Evolutionary conservation across 345 rosid genomes (phyloP).

Genomic region (Turnera subulata): DNA sequence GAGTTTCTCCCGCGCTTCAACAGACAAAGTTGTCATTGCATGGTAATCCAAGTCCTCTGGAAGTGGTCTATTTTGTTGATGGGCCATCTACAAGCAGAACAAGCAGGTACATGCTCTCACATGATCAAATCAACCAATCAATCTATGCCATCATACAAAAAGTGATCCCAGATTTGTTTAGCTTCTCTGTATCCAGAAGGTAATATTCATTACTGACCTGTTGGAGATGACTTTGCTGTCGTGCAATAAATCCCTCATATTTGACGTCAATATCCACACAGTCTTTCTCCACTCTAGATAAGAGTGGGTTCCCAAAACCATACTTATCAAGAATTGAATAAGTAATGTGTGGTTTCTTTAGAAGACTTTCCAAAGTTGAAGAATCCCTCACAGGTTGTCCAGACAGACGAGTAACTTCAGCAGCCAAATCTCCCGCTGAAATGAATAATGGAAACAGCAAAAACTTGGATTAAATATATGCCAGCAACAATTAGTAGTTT

Average conservation of each 20-base stretch:
- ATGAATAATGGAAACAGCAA: constrained; percentile 13
- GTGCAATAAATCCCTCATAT: constrained; percentile 88
- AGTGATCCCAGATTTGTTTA: not conserved
- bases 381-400: constrained; percentile 79
- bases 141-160: not conserved
- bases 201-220: constrained; percentile 41
- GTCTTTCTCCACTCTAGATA: constrained; percentile 72
- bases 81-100: constrained; percentile 58
- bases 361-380: constrained; percentile 76
- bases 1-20: constrained; percentile 91
- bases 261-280: constrained; percentile 92
- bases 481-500: not conserved
- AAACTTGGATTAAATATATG: not conserved
- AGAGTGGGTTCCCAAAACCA: constrained; percentile 69
- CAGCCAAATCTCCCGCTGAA: constrained; percentile 81
- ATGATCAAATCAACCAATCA: not conserved
- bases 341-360: constrained; percentile 88
- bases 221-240: constrained; percentile 74
- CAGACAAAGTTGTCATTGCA: constrained; percentile 77
- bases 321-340: constrained; percentile 73
- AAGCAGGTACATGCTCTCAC: no score
- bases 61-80: constrained; percentile 77
- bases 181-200: not conserved
- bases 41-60: constrained; percentile 84
- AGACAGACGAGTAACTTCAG: constrained; percentile 60